Conservation (phyloP, 2,329 filamentous ascomycete species). For the Tolypocladium ovalisporum region DNA sequence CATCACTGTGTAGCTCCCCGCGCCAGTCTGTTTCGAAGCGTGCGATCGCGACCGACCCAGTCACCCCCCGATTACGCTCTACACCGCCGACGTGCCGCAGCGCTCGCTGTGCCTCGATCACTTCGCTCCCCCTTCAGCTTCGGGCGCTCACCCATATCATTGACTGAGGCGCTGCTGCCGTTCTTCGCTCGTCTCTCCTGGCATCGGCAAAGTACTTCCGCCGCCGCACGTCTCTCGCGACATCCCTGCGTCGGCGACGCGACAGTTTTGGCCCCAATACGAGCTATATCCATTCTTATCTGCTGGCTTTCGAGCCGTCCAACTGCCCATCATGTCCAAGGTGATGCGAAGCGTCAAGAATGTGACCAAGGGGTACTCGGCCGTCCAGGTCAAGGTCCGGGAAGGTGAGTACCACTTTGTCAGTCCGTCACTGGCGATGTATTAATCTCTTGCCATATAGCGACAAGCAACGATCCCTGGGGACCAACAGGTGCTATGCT, state of each 20-base stretch:
- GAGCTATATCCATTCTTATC: not conserved
- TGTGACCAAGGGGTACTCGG: slow-evolving; percentile 97
- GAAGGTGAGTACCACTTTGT: slow-evolving; percentile 55
- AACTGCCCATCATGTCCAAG: slow-evolving; percentile 66
- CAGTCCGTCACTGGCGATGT: not conserved
- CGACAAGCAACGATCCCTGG: slow-evolving; percentile 98
- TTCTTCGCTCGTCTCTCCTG: not conserved
- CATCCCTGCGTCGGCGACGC: not conserved
- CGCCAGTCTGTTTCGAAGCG: not conserved
- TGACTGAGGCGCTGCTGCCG: not conserved
- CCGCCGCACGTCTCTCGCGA: not conserved
- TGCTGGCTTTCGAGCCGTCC: slow-evolving; percentile 1
- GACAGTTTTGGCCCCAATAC: not conserved
- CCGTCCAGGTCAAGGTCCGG: slow-evolving; percentile 93
- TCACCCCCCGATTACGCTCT: not conserved
- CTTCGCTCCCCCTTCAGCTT: not conserved
- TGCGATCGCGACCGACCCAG: not conserved
- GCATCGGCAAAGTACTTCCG: not conserved
- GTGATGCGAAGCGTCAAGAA: slow-evolving; percentile 97
- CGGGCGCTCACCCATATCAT: not conserved
- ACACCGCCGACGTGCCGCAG: not conserved
- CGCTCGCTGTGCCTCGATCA: not conserved
- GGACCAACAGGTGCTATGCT: slow-evolving; percentile 62
- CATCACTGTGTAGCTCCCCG: not conserved
- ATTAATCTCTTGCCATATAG: slow-evolving; percentile 33